Base-by-base conservation (phyloP, 2,329 filamentous ascomycete genomes). In the Zasmidium angulare region DNA sequence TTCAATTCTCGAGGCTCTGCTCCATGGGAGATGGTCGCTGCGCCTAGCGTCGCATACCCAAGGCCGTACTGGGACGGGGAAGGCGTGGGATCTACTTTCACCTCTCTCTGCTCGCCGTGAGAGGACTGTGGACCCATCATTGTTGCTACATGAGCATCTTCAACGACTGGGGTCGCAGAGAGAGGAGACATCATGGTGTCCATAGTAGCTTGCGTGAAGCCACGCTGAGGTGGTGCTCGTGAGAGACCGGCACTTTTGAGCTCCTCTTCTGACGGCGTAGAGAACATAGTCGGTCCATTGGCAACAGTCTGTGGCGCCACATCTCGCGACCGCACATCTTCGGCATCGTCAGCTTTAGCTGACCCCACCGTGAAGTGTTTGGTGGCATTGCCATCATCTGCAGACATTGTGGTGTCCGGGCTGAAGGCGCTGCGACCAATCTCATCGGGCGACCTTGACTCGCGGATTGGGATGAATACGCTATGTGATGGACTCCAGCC, bases 91-190 rank as follows among this genome's bases (percentile, higher is more conserved):
- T 64, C 60, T 1, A 68, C 59, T 14, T 68, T 59, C 17, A 70
- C 66, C 23, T 68, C 56, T 26, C 59, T 62, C 22, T 67, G 69
- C 56, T 68, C 68, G 26, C 66, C 66, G 47, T 64, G 66, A 1
- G 63, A 56, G 0, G 68, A 68, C 0, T 64, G 62, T 12, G 70
- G 69, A 1, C 68, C 67, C 10, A 71, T 59, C 43, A 67, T 60
- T 29, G 63, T 66, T 17, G 66, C 71, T 11, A 69, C 48, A 31
- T 69, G 68, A 4, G 71, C 71, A 29, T 71, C 55, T 48, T 71
- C 66, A 17, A 74, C 57, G 10, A 68, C 55, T 6, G 71, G 71
- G 1, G 70, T 71, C 12, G 68, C 63, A 40, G 70, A 68, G 10
- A 70, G 49, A 12, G 71, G 69, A 11, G 70, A 71, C 40, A 68